A percentile compares a stretch with the other conserved stretches of the same genome.
Evolutionary conservation across 2,329 filamentous ascomycete species (phyloP).

Genomic region (Fusarium xyrophilum): DNA sequence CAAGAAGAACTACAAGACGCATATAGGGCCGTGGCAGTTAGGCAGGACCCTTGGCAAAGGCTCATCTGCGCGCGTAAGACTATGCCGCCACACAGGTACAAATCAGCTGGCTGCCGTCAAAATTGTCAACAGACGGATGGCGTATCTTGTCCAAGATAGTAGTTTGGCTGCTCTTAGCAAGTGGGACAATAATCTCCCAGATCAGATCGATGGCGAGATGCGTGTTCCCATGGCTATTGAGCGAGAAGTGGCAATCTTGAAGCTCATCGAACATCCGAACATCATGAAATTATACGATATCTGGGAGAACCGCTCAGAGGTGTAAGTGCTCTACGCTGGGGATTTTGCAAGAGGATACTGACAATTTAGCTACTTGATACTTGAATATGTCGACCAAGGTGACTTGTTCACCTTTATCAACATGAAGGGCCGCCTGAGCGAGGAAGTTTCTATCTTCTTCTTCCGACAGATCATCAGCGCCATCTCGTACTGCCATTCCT

Average conservation of each 20-base stretch:
- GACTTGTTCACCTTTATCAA: slow-evolving; percentile 91
- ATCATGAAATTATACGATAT: slow-evolving; percentile 95
- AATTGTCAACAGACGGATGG: slow-evolving; percentile 86
- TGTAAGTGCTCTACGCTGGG: slow-evolving; percentile 65
- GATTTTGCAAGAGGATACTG: background rate
- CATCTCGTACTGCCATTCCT: slow-evolving; percentile 88
- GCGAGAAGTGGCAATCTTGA: slow-evolving; percentile 95
- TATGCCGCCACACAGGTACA: slow-evolving; percentile 81
- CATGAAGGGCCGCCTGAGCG: slow-evolving; percentile 72
- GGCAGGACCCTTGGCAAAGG: slow-evolving; percentile 89
- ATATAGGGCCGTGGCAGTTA: slow-evolving; percentile 92
- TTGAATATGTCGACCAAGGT: slow-evolving; percentile 82
- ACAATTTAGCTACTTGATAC: slow-evolving; percentile 79
- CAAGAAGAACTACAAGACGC: slow-evolving; percentile 65
- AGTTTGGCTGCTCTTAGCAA: slow-evolving; percentile 85
- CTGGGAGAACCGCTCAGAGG: slow-evolving; percentile 94
- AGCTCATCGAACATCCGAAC: slow-evolving; percentile 92
- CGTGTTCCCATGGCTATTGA: slow-evolving; percentile 88
- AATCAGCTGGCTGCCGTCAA: slow-evolving; percentile 89
- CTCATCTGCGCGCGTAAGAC: slow-evolving; percentile 84
- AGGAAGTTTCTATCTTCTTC: slow-evolving; percentile 81
- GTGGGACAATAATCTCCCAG: slow-evolving; percentile 66
- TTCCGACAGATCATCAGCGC: slow-evolving; percentile 95
- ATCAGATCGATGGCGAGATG: slow-evolving; percentile 65
- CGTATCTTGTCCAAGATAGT: slow-evolving; percentile 80